phyloP scores from a whole-genome alignment of 352 stramenopile genomes.

The Nothophytophthora sp. region DNA sequence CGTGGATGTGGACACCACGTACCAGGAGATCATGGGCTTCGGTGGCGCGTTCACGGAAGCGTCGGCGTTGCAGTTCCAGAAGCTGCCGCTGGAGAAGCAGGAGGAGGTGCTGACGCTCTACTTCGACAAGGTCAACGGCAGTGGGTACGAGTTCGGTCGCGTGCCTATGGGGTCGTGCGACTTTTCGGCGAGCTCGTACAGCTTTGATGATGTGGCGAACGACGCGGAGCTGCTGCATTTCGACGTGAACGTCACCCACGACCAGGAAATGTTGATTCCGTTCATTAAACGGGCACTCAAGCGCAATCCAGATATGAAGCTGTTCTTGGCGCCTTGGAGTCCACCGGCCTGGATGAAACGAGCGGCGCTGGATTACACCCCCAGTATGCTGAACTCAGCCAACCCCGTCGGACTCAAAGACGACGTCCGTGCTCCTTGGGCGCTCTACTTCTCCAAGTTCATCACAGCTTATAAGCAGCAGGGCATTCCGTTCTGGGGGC shows the following conservation, averaged over 20 bases:
- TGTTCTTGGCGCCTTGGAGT: conserved; percentile 90
- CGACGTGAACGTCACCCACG: conserved; percentile 67
- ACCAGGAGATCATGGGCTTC: conserved; percentile 89
- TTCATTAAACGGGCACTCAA: conserved; percentile 76
- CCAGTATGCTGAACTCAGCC: conserved; percentile 68
- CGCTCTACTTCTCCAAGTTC: conserved; percentile 93
- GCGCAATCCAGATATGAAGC: conserved; percentile 67
- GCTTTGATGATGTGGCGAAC: conserved; percentile 75
- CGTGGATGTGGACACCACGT: conserved; percentile 54
- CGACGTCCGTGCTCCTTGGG: conserved; percentile 72
- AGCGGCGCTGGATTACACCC: conserved; percentile 31
- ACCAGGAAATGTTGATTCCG: conserved; percentile 82
- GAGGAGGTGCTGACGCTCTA: conserved; percentile 87
- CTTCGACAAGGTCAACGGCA: conserved; percentile 81
- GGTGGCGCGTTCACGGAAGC: conserved; percentile 93
- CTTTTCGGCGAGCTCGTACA: conserved; percentile 89
- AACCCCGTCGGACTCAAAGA: conserved; percentile 53
- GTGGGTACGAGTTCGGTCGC: conserved; percentile 87
- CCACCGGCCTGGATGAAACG: conserved; percentile 91
- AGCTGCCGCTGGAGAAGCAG: conserved; percentile 76
- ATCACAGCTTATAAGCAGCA: conserved; percentile 90
- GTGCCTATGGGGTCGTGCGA: conserved; percentile 92
- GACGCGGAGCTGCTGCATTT: conserved; percentile 83
- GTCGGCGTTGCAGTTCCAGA: conserved; percentile 85
- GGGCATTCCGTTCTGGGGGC: conserved; percentile 83